Conservation (phyloP, 2,329 filamentous ascomycete genomes). For the Pseudomassariella vexata region DNA sequence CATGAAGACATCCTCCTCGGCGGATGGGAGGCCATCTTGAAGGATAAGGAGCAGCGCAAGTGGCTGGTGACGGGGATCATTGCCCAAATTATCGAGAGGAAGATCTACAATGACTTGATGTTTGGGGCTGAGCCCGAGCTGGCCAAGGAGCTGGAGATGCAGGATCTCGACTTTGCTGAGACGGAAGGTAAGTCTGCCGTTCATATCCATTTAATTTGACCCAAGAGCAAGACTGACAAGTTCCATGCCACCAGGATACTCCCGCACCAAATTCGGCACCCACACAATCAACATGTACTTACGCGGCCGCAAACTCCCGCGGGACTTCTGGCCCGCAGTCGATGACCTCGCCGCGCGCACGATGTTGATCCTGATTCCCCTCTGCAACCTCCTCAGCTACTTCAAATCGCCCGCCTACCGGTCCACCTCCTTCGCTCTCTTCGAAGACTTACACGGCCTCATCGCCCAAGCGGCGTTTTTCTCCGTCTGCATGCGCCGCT, state of each 20-base stretch:
- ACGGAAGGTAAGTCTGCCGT: conserved; percentile 24
- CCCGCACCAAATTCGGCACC: conserved; percentile 26
- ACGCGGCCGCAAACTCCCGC: conserved; percentile 16
- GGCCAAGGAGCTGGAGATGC: conserved; percentile 19
- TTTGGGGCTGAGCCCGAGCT: conserved; percentile 29
- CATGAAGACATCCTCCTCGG: conserved; percentile 26
- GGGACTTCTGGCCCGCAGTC: conserved; percentile 30
- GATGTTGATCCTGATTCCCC: conserved; percentile 27
- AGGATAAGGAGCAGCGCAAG: conserved; percentile 20
- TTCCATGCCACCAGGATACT: conserved; percentile 23
- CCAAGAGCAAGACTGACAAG: not conserved
- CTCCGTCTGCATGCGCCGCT: conserved; percentile 22
- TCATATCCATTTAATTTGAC: conserved; percentile 1
- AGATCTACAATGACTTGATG: conserved; percentile 31
- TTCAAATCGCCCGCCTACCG: not conserved
- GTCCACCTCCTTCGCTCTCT: conserved; percentile 10
- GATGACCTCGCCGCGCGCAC: conserved; percentile 27
- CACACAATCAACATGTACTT: conserved; percentile 21
- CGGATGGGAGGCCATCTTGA: conserved; percentile 29
- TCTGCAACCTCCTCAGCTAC: conserved; percentile 26
- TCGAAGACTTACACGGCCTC: conserved; percentile 19
- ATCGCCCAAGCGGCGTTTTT: conserved; percentile 22
- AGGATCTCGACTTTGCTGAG: conserved; percentile 23
- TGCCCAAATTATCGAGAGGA: conserved; percentile 29
- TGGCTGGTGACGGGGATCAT: conserved; percentile 30